Evolutionary conservation across 108 stramenopile genomes (phyloP), one percentile per base, ranked within the genome.

Genomic region (Fragilaria radians): DNA sequence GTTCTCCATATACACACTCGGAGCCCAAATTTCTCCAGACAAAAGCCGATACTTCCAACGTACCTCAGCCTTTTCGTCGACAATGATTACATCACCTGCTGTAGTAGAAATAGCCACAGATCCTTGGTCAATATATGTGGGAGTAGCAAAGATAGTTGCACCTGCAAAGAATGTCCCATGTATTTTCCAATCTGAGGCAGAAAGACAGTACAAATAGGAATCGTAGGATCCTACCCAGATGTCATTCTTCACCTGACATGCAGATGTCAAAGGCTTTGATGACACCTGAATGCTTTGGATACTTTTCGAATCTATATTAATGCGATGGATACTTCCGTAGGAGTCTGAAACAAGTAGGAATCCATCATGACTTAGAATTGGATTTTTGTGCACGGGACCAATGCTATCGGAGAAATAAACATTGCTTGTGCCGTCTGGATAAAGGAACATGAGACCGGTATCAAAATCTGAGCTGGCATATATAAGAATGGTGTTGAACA

Each of bases 171-270:
- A 46, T 46, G 59, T 28, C 73, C 73, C 67, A 14, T 25, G 25
- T 31, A 53, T 57, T 27, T 25, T 30, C 5, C 42, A 34, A 2
- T 47, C 49, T 57, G 28, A 49, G 23, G 28, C 25, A 29, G 33
- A 32, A 25, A 62, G 48, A 24, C 69, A 62, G 25, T 62, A 53
- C n/a, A 74, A 14, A 21, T 28, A 24, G 23, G 66, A 66, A 54
- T 69, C 63, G 32, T 69, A 56, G 33, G 48, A 57, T n/a, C 74
- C 74, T 18, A 75, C 59, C 19, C 52, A 31, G 22, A 42, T 28
- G 14, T 54, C 52, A 21, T 67, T 52, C n/a, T 50, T 5, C 14
- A 51, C 14, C 29, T 32, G 48, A 34, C 0, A 62, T 30, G 28
- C 66, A 60, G 27, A 65, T 47, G n/a, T 57, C 1, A 57, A 19